Evolutionary conservation across 2,329 filamentous ascomycete genomes (phyloP), one percentile per base, ranked within the genome.

Genomic region (Exophiala mesophila): DNA sequence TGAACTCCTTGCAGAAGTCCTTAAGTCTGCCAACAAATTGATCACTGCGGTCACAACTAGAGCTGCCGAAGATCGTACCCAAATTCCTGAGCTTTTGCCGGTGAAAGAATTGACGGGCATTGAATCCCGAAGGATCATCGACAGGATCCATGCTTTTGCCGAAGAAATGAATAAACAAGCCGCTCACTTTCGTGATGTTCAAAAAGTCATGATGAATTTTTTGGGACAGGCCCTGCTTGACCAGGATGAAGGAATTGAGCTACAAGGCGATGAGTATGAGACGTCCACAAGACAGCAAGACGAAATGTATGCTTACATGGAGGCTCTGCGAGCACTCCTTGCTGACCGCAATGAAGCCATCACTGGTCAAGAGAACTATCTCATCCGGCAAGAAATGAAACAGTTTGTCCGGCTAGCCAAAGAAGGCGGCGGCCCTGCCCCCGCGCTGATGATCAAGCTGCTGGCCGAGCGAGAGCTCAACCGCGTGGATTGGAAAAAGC

Each of bases 191-290:
- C 76, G 85, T 34, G 73, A 82, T 35, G 94, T 85, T 86, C 79
- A 88, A 30, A 74, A 83, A 44, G 72, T 79, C 30, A 80, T 89
- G 45, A 74, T 87, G 13, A 74, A 83, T 40, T 75, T 90, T 15
- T 71, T 96, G 7, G 66, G 85, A 8, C 75, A 80, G 47, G 80
- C 86, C 0, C 72, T 97, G 2, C 79, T 97, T 13, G 92, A 97
- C 54, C 81, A 92, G 57, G 88, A 94, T 29, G 79, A 80, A 12
- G 70, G 69, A n/a, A 65, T 75, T 7, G 87, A 94, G 44, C 76
- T 80, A 2, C 90, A 88, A 8, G 92, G 92, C 17, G 83, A 96
- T 45, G 92, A 97, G 60, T 92, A 95, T 50, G 85, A 88, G 53
- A 78, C 85, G 21, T 94, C 90, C 0, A 87, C 88, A 0, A 86